Conservation (phyloP, 768 basidiomycete species). For the Lactifluus subvellereus region DNA sequence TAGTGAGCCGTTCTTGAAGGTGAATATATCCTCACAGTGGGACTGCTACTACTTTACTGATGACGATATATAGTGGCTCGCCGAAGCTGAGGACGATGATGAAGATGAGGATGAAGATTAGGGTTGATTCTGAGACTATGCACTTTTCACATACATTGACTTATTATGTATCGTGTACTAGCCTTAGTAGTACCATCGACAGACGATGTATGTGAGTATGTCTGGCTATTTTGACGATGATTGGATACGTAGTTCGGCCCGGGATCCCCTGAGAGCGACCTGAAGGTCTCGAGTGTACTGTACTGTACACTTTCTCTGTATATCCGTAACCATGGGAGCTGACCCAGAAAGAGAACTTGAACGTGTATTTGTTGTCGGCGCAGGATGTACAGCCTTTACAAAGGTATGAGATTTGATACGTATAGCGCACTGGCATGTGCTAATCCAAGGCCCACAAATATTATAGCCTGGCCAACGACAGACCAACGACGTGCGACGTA, state of each 20-base stretch:
- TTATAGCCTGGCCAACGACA: conserved; percentile 56
- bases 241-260: neutral
- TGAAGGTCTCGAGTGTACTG: no score
- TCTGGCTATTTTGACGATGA: neutral
- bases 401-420: conserved; percentile 43
- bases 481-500: conserved; percentile 59
- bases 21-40: conserved; percentile 29
- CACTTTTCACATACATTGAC: neutral
- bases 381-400: conserved; percentile 71
- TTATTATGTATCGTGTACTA: neutral
- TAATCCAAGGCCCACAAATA: neutral
- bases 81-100: conserved; percentile 80
- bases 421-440: neutral
- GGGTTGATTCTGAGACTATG: neutral
- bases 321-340: neutral
- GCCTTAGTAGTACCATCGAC: neutral
- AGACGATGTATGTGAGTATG: neutral
- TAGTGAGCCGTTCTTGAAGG: conserved; percentile 92
- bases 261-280: no score
- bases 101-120: conserved; percentile 29
- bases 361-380: conserved; percentile 55
- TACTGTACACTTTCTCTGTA: neutral
- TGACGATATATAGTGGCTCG: conserved; percentile 63
- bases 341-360: neutral
- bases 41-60: conserved; percentile 4